These are phyloP conservation scores for Ilyonectria sp. DNA, from an alignment of 2,329 filamentous ascomycete genomes.

Conservation along the genomic window DNA sequence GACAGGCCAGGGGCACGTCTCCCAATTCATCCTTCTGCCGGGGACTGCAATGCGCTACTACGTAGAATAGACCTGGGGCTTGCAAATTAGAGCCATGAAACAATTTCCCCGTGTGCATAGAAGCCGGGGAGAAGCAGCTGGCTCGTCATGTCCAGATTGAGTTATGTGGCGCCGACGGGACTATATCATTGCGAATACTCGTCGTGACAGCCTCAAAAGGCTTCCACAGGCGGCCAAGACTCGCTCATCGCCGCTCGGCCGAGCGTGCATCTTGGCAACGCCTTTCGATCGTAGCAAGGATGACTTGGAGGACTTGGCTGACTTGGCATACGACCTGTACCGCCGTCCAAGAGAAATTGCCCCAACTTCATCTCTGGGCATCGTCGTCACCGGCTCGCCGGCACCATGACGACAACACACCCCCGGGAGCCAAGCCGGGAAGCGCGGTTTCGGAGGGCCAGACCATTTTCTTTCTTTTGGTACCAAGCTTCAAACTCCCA, in stretches of 20 bases:
- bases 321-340: not conserved
- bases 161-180: not conserved
- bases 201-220: not conserved
- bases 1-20: constrained; percentile 20
- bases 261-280: constrained; percentile 15
- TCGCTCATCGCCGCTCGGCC: not conserved
- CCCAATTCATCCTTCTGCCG: constrained; percentile 5
- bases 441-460: constrained; percentile 2
- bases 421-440: constrained; percentile 42
- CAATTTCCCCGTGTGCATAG: constrained; percentile 15
- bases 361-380: not conserved
- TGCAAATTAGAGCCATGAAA: constrained; percentile 4
- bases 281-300: not conserved
- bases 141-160: not conserved
- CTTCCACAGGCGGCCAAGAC: not conserved
- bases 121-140: not conserved
- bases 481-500: constrained; percentile 4
- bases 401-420: not conserved
- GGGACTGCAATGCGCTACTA: constrained; percentile 4
- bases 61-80: constrained; percentile 6
- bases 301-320: not conserved
- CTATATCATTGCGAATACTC: too few relatives aligned
- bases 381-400: constrained; percentile 17
- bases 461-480: not conserved
- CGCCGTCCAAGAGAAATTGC: not conserved